A percentile compares a stretch with the other conserved stretches of the same genome.
These are phyloP conservation scores for Turnera subulata DNA, from an alignment of 345 rosid species.

Conservation along the genomic window DNA sequence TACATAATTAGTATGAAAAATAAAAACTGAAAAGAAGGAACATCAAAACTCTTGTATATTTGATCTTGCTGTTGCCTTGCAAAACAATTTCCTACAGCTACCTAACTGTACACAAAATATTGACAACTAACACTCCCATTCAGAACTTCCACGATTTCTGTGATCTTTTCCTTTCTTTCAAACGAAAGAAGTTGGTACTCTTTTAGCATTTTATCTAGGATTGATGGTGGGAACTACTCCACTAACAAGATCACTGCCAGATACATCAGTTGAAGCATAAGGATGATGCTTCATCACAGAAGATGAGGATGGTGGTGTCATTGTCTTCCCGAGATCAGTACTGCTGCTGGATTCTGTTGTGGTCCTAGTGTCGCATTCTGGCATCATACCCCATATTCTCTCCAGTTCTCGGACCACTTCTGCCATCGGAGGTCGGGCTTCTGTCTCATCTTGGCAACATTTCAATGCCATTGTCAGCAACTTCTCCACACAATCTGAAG, in stretches of 20 bases:
- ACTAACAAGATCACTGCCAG: conserved; percentile 88
- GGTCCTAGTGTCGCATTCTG: conserved; percentile 38
- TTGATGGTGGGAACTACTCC: conserved; percentile 59
- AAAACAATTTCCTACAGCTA: no score
- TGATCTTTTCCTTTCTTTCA: no score
- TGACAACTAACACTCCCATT: no score
- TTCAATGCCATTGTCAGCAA: conserved; percentile 65
- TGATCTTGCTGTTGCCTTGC: no score
- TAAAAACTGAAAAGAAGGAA: no score
- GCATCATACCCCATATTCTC: conserved; percentile 55
- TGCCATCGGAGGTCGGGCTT: conserved; percentile 81
- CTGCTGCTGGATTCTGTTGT: conserved; percentile 8
- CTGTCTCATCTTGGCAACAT: conserved; percentile 73
- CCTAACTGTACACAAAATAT: no score
- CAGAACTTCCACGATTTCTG: no score
- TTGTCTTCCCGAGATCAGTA: conserved; percentile 16
- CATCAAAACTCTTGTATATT: no score
- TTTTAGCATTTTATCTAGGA: conserved; percentile 67
- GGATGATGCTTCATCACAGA: conserved; percentile 38
- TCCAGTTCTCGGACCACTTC: conserved; percentile 89
- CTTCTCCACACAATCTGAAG: conserved; percentile 74
- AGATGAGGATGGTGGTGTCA: conserved; percentile 43
- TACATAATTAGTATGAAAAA: no score
- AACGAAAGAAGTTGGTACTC: no score
- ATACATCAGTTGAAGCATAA: conserved; percentile 63